A percentile compares a stretch with the other conserved stretches of the same genome.
Conservation (phyloP, 805 yeast genomes). For the Metschnikowia santaceciliae region DNA sequence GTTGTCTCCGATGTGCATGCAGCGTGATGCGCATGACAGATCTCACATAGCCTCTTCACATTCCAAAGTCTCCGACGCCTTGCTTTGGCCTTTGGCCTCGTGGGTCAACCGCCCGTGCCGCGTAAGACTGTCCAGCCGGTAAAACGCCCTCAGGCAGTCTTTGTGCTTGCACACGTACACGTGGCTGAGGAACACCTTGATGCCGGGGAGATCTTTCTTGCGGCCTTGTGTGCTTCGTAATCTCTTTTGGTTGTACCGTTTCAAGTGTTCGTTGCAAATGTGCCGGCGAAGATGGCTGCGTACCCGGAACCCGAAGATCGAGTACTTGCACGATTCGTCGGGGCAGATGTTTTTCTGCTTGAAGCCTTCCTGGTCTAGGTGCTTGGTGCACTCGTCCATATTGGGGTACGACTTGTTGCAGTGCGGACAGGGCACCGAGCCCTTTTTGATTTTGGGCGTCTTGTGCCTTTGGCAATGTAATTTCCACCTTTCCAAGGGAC, state of each 20-base stretch:
- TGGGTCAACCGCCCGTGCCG: conserved; percentile 16
- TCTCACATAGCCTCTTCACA: neutral
- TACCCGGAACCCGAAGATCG: conserved; percentile 13
- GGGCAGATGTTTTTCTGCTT: conserved; percentile 16
- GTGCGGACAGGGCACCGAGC: conserved; percentile 10
- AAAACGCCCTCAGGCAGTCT: conserved; percentile 15
- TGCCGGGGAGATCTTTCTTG: conserved; percentile 3
- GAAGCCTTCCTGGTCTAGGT: conserved; percentile 11
- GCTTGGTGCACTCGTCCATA: conserved; percentile 10
- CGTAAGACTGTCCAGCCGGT: conserved; percentile 18
- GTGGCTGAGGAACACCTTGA: conserved; percentile 9
- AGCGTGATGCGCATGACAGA: neutral
- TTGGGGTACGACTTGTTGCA: conserved; percentile 10
- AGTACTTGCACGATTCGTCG: conserved; percentile 12
- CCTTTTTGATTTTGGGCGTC: neutral
- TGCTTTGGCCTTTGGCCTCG: neutral
- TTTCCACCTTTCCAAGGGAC: conserved; percentile 1
- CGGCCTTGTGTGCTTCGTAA: conserved; percentile 5
- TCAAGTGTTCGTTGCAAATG: conserved; percentile 16
- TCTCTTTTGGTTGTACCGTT: conserved; percentile 14
- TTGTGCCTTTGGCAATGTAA: neutral
- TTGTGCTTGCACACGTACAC: conserved; percentile 16
- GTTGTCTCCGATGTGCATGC: neutral
- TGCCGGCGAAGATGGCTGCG: conserved; percentile 17
- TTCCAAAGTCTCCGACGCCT: neutral